Evolutionary conservation across 192 early-diverging fungal species (phyloP).

Genomic region (Chytriomyces confervae): DNA sequence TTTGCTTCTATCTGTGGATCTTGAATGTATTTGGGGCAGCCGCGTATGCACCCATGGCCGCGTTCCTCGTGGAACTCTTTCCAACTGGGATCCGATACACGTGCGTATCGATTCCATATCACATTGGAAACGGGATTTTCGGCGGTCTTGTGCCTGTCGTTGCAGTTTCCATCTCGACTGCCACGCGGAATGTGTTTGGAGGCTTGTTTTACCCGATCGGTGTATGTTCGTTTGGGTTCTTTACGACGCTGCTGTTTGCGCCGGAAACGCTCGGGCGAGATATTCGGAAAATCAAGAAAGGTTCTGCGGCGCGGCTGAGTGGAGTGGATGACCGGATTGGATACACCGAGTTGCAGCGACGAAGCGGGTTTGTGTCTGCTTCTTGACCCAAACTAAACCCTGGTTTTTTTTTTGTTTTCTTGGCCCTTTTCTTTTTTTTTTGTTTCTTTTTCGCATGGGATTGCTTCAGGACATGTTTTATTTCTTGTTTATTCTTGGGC

Average conservation of each 20-base stretch:
- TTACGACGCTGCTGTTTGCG: background rate
- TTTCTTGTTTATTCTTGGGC: too few relatives aligned
- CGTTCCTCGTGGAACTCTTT: conserved; percentile 43
- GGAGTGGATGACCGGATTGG: too few relatives aligned
- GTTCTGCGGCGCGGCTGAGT: too few relatives aligned
- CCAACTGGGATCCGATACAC: conserved; percentile 42
- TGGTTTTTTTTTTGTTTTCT: too few relatives aligned
- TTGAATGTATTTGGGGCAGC: conserved; percentile 8
- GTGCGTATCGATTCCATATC: background rate
- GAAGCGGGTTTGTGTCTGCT: too few relatives aligned
- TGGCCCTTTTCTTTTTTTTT: too few relatives aligned
- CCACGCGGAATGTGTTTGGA: conserved; percentile 34
- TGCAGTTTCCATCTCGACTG: conserved; percentile 18
- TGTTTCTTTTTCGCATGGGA: too few relatives aligned
- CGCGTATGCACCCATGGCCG: conserved; percentile 44
- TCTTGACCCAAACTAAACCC: too few relatives aligned
- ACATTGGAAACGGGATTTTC: conserved; percentile 40
- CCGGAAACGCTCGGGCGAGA: background rate
- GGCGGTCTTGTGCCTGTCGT: conserved; percentile 36
- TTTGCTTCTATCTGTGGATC: conserved; percentile 23
- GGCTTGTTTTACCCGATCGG: conserved; percentile 39
- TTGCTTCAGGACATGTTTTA: too few relatives aligned
- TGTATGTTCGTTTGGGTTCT: background rate
- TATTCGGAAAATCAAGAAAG: background rate
- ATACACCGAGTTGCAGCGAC: too few relatives aligned